Base-by-base conservation (phyloP, 1,284 basidiomycete genomes). In the Rhizoctonia solani region DNA sequence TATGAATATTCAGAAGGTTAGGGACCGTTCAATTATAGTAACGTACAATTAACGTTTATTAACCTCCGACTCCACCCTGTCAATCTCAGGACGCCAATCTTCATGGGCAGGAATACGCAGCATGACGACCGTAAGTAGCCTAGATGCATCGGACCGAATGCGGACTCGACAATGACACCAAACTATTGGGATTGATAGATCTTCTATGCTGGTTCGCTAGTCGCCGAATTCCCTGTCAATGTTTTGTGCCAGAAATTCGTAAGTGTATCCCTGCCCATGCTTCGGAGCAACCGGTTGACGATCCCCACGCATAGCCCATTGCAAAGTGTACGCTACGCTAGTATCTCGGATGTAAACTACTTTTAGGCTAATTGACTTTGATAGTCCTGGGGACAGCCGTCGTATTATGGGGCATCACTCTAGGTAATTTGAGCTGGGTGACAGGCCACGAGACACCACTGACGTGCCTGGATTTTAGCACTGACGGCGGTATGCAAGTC, bases 191-290 rank as follows among this genome's bases (percentile, higher is more conserved):
- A 27, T 29, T 49, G 21, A 16, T 42, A 63, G 59, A 63, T 63
- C 13, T 63, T 63, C 34, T 63, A 63, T 42, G 59, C 59, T 63
- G 72, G 72, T 0, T 69, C 68, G 59, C 70, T 73, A 4, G 58
- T 70, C 19, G 71, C 71, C 42, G 53, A 69, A 27, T 73, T 70
- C 54, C 72, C 72, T 29, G 69, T 70, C 58, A 67, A 66, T n/a
- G 41, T 63, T 50, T 54, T 67, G 11, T 72, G 70, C 46, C 71
- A 72, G 32, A 67, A 68, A 25, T 68, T 73, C 47, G 59, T 63
- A 41, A 21, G 59, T 63, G 4, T 49, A 25, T 39, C 47, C 47
- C 47, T 41, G 59, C 29, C 16, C 5, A 23, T 41, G 47, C 5
- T 50, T 25, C 41, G 23, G 16, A 32, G 14, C 32, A 34, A 19